These are phyloP conservation scores for Lanzia echinophila DNA, from an alignment of 2,329 filamentous ascomycete genomes.

Conservation along the genomic window DNA sequence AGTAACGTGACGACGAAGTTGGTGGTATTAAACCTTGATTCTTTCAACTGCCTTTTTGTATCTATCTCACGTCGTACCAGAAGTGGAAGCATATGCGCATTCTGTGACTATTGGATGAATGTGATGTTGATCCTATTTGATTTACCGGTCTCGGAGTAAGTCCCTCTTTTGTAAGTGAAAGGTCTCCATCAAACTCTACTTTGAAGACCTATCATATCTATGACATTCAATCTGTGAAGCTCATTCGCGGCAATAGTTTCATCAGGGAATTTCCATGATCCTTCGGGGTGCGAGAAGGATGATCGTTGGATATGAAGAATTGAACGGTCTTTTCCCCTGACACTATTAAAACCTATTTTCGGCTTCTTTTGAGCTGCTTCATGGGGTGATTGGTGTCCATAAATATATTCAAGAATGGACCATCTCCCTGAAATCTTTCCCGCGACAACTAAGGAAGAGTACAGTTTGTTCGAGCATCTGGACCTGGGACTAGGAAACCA, in stretches of 20 bases:
- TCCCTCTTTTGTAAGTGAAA: neutral
- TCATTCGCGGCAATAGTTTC: conserved; percentile 18
- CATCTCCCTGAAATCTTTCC: too few species aligned
- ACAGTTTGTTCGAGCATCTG: too few species aligned
- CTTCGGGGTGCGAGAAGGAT: conserved; percentile 1
- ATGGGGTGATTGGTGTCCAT: too few species aligned
- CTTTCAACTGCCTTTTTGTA: neutral
- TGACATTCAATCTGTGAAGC: conserved; percentile 12
- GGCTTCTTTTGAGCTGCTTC: too few species aligned
- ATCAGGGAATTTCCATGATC: neutral
- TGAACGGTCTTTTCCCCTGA: neutral
- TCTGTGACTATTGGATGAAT: neutral
- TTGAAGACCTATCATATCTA: conserved; percentile 18
- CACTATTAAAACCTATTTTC: neutral
- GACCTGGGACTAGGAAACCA: too few species aligned
- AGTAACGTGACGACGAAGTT: conserved; percentile 28
- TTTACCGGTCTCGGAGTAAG: neutral
- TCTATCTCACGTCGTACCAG: neutral
- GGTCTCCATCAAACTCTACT: neutral
- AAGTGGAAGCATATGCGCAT: neutral
- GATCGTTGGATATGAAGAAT: neutral
- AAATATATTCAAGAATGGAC: too few species aligned
- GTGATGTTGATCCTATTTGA: neutral
- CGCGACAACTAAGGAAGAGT: too few species aligned
- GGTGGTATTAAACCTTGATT: conserved; percentile 19